phyloP scores from a whole-genome alignment of 208 protist species.

The Leishmania gerbilli region DNA sequence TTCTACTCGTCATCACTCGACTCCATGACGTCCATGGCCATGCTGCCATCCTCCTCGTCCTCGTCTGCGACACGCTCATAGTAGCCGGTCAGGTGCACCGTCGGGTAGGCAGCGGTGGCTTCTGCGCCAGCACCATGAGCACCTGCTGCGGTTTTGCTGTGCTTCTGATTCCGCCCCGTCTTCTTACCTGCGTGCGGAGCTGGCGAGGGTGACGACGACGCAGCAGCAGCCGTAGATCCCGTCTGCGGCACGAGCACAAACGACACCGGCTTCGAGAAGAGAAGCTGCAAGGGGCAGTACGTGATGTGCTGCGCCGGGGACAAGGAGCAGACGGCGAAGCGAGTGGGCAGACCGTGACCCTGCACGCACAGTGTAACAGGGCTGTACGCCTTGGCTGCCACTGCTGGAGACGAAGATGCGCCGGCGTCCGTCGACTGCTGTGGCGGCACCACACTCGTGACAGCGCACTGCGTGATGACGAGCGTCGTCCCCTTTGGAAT shows the following conservation, averaged over 20 bases:
- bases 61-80: constrained; percentile 62
- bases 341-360: constrained; percentile 56
- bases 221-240: not conserved
- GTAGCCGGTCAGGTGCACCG: constrained; percentile 82
- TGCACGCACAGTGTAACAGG: constrained; percentile 74
- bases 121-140: not conserved
- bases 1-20: constrained; percentile 28
- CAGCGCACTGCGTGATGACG: constrained; percentile 76
- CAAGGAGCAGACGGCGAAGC: constrained; percentile 68
- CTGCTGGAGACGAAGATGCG: constrained; percentile 3
- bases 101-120: constrained; percentile 30
- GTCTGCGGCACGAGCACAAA: constrained; percentile 59
- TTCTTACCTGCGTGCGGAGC: constrained; percentile 15
- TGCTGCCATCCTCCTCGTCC: constrained; percentile 33
- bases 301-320: constrained; percentile 41
- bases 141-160: not conserved
- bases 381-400: constrained; percentile 20
- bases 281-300: constrained; percentile 68
- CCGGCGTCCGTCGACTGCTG: not conserved
- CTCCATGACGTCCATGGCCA: constrained; percentile 29
- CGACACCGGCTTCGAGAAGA: constrained; percentile 65
- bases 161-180: constrained; percentile 4
- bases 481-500: constrained; percentile 59
- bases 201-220: not conserved
- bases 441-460: constrained; percentile 49